phyloP scores from a whole-genome alignment of 164 flowering plant species.

The Annona squamosa region DNA sequence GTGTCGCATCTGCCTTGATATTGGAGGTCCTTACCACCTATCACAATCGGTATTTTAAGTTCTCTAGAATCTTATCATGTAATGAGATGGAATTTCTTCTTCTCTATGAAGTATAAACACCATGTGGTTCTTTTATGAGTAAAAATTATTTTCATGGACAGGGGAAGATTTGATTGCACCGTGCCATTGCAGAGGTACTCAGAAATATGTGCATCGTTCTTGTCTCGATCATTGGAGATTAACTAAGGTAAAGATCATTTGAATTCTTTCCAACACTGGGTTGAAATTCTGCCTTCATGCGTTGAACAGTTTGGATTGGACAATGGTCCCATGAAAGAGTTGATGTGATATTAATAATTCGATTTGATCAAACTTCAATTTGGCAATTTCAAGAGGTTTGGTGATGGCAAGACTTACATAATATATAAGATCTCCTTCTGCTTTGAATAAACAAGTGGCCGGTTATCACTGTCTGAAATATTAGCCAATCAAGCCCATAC shows the following conservation, averaged over 20 bases:
- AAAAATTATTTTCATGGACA: constrained; percentile 20
- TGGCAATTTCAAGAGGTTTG: too few species aligned
- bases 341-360: too few species aligned
- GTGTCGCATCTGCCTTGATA: constrained; percentile 96
- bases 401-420: too few species aligned
- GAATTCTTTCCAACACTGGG: neutral
- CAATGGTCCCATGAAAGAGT: too few species aligned
- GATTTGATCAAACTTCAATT: too few species aligned
- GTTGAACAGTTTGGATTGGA: too few species aligned
- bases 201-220: constrained; percentile 89
- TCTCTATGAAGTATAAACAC: neutral
- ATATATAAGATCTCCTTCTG: too few species aligned
- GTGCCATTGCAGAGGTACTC: constrained; percentile 94
- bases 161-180: constrained; percentile 95
- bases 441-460: too few species aligned
- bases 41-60: constrained; percentile 10
- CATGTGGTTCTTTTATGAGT: neutral
- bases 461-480: too few species aligned
- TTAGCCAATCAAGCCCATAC: too few species aligned
- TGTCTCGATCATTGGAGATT: constrained; percentile 99
- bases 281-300: too few species aligned
- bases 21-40: constrained; percentile 47
- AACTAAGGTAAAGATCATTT: constrained; percentile 56
- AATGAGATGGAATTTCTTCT: constrained; percentile 6
- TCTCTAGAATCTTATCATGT: constrained; percentile 1